Conservation (phyloP, 352 stramenopile species). For the Pythium apleroticum region DNA sequence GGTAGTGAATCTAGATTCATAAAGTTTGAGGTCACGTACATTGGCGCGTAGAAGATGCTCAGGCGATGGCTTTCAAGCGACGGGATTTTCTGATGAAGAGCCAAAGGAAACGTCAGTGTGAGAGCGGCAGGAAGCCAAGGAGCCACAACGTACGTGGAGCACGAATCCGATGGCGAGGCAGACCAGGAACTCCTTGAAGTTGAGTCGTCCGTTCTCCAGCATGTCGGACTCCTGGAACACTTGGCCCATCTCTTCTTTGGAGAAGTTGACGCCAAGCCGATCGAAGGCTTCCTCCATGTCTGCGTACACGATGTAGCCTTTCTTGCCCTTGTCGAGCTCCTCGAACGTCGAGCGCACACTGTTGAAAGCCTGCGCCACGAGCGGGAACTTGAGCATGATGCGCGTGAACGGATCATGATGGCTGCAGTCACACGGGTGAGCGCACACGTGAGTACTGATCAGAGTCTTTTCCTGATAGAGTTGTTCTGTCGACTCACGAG, state of each 20-base stretch:
- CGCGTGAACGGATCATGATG: slow-evolving; percentile 69
- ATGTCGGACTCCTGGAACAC: slow-evolving; percentile 86
- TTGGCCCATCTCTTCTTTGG: slow-evolving; percentile 65
- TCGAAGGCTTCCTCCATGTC: slow-evolving; percentile 75
- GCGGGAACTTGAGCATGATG: slow-evolving; percentile 78
- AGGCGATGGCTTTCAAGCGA: slow-evolving; percentile 64
- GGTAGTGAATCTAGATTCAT: not conserved
- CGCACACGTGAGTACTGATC: not conserved
- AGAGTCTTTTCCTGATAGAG: too few species aligned
- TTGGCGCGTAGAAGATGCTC: slow-evolving; percentile 81
- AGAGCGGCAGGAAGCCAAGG: not conserved
- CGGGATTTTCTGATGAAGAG: slow-evolving; percentile 63
- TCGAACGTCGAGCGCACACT: slow-evolving; percentile 75
- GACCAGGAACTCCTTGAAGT: slow-evolving; percentile 88
- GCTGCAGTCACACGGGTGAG: slow-evolving; percentile 2
- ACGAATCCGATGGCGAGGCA: slow-evolving; percentile 87
- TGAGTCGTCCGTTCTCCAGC: slow-evolving; percentile 73
- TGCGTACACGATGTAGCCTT: slow-evolving; percentile 76
- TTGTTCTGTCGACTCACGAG: slow-evolving; percentile 29
- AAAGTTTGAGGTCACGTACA: slow-evolving; percentile 33
- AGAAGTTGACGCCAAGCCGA: slow-evolving; percentile 75
- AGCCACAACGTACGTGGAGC: slow-evolving; percentile 54
- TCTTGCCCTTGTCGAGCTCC: slow-evolving; percentile 56
- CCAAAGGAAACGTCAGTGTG: not conserved
- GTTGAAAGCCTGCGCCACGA: slow-evolving; percentile 71